Evolutionary conservation across 83 land plant genomes (phyloP).

Genomic region (Thuja plicata): DNA sequence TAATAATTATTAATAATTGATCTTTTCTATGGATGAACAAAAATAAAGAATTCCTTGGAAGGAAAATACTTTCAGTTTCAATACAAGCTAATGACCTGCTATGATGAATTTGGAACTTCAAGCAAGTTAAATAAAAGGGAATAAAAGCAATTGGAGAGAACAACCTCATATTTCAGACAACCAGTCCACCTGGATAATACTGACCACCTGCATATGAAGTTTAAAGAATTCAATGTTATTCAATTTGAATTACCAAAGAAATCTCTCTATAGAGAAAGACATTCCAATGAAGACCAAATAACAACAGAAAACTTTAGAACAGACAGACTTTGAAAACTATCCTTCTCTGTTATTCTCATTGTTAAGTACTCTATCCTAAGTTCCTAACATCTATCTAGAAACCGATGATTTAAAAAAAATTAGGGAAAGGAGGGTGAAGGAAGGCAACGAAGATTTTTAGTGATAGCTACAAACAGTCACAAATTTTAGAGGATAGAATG

Average conservation of each 20-base stretch:
- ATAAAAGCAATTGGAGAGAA: background rate
- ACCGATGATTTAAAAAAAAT: background rate
- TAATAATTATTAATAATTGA: background rate
- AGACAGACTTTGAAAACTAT: background rate
- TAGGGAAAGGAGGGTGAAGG: background rate
- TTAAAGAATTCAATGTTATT: background rate
- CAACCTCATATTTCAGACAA: slow-evolving; percentile 71
- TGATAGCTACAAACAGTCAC: background rate
- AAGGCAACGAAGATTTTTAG: background rate
- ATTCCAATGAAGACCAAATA: background rate
- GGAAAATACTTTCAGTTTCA: background rate
- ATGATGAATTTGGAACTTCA: background rate
- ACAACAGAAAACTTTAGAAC: background rate
- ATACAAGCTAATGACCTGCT: background rate
- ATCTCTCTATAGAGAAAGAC: background rate
- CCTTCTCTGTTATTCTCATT: background rate
- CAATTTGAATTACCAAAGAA: background rate
- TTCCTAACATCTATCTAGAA: background rate
- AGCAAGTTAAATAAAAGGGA: background rate
- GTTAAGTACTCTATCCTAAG: background rate
- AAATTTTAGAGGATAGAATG: background rate
- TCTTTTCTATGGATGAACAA: background rate
- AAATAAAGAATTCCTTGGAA: background rate
- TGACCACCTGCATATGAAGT: slow-evolving; percentile 46
- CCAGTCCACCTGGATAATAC: slow-evolving; percentile 61